These are phyloP conservation scores for Arthrobotrys pseudoclavata DNA, from an alignment of 2,329 filamentous ascomycete genomes.

Conservation along the genomic window DNA sequence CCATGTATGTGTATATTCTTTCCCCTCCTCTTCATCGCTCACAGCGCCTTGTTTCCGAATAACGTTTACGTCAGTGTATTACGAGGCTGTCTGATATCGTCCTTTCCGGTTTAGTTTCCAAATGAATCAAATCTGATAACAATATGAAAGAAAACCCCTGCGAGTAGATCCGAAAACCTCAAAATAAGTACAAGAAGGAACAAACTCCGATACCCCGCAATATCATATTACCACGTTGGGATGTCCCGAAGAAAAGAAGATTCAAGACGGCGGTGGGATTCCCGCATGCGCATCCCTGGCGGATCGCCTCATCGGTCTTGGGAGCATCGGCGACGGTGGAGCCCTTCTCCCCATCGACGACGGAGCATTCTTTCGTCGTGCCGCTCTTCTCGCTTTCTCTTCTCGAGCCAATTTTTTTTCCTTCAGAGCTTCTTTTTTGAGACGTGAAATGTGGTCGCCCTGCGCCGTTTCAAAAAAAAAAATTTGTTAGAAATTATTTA, in stretches of 20 bases:
- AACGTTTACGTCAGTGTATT: conserved; percentile 11
- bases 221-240: background rate
- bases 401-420: background rate
- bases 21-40: background rate
- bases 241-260: background rate
- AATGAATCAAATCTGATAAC: background rate
- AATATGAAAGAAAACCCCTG: too few relatives aligned
- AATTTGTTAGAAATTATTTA: background rate
- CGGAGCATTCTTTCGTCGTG: background rate
- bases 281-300: background rate
- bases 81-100: conserved; percentile 14
- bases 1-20: conserved; percentile 32
- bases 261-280: background rate
- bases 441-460: conserved; percentile 11
- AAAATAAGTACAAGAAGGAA: background rate
- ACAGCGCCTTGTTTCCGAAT: background rate
- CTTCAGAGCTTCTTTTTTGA: conserved; percentile 9
- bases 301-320: background rate
- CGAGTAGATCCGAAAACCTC: too few relatives aligned
- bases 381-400: background rate
- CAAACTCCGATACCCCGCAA: conserved; percentile 1
- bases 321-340: background rate
- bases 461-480: conserved; percentile 1
- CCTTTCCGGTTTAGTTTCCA: too few relatives aligned
- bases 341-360: background rate